Base-by-base conservation (phyloP, 192 early-diverging fungal genomes). In the Umbelopsis ramanniana region DNA sequence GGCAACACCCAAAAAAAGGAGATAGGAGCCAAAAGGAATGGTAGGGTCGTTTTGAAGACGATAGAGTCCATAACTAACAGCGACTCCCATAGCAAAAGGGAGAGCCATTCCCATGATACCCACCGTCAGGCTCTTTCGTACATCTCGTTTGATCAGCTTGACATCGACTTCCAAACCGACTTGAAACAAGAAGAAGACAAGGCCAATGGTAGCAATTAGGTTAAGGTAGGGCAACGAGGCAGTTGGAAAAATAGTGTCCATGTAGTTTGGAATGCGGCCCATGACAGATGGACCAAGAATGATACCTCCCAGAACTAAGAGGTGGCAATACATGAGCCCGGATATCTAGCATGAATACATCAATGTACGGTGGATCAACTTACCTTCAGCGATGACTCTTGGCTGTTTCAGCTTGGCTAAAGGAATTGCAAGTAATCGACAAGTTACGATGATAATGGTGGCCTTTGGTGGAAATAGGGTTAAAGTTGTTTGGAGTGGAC, bases 171-270 rank as follows among this genome's bases (percentile, higher is more conserved):
- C 95, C 22, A 95, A 77, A 8, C 95, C 93, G 29, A 97, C 88
- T 47, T 96, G 84, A 73, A 97, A 98, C 52, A 97, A 79, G 72
- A 93, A 97, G 53, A 98, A 84, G 33, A 97, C 84, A 24, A 98
- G 84, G 23, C 95, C 96, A 80, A 98, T 76, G 77, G 89, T 94
- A n/a, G 96, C 88, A 19, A 96, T 83, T 19, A 96, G 77, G 40
- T 85, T 92, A 15, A 98, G 80, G 47, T 83, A 84, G 7, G 89
- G 84, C 14, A 95, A 70, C 0, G 95, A 96, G 0, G 35, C 72
- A 0, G 76, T 19, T 24, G 92, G 93, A 76, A 98, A 98, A 8
- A 98, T 86, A 35, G 83, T 88, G 26, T 74, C 70, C 57, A 73
- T 76, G 76, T 92, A 97, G 3, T 78, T 83, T 22, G 87, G 85